Base-by-base conservation (phyloP, 805 yeast genomes). In the Hemisphaericaspora nanyangensis region DNA sequence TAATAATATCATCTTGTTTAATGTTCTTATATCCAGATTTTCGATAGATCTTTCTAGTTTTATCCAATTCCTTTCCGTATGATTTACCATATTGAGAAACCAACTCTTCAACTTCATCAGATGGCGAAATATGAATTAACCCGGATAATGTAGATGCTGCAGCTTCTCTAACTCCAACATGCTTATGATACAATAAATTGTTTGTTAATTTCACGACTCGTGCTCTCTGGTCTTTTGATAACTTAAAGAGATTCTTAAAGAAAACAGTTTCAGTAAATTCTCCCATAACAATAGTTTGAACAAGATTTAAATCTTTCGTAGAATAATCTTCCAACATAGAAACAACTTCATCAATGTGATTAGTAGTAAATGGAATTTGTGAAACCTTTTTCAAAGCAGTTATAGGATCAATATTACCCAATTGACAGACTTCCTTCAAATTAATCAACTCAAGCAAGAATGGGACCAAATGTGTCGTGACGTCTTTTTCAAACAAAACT, bases 121-220 rank as follows among this genome's bases (percentile, higher is more conserved):
- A 79, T 34, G 73, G 77, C 47, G 68, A 73, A 18, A 76, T 70
- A 52, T 90, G 90, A 29, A 91, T 74, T 43, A 93, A 76, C 4
- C 91, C 87, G 0, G 95, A 78, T n/a, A 91, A 69, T 2, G 88
- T 82, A 2, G 68, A 65, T 0, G 93, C 78, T 1, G 93, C 86
- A 6, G 77, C 65, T 37, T 79, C 84, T 42, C 98, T 68, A 4
- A 91, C 85, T 42, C 86, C 91, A 15, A 83, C 73, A 44, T 81
- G 85, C 26, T 68, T 66, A 51, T 80, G 84, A 45, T 74, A 76
- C 39, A 87, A 60, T 47, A 83, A 63, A 3, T 65, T 57, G 25
- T 71, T 66, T 3, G 83, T 76, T 37, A 77, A 67, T 1, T 65
- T 61, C 17, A 86, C 65, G 10, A 91, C 63, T 22, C 56, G 47